Evolutionary conservation across 371 early-diverging fungal genomes (phyloP).

Genomic region (Mortierella sp.): DNA sequence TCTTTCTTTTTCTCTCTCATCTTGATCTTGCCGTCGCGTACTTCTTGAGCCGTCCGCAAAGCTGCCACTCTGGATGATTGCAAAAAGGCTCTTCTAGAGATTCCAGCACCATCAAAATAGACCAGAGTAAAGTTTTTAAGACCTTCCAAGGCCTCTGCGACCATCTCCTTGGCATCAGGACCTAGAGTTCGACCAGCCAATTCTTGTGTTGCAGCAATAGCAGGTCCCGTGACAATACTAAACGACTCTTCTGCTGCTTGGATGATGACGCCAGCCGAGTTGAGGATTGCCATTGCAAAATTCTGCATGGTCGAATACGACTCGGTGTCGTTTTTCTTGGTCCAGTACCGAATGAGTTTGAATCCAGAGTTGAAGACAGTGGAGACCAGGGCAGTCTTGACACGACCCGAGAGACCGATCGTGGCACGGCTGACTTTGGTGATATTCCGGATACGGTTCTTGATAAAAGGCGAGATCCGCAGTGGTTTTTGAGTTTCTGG

Average conservation of each 20-base stretch:
- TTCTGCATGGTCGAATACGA: slow-evolving; percentile 45
- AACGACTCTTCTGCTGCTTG: slow-evolving; percentile 43
- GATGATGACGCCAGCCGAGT: slow-evolving; percentile 46
- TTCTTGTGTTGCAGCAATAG: slow-evolving; percentile 36
- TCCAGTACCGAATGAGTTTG: slow-evolving; percentile 33
- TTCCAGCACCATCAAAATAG: slow-evolving; percentile 41
- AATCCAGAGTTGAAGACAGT: slow-evolving; percentile 29
- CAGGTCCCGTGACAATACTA: slow-evolving; percentile 33
- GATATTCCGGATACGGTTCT: slow-evolving; percentile 43
- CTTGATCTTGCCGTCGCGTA: slow-evolving; percentile 48
- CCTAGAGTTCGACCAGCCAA: slow-evolving; percentile 29
- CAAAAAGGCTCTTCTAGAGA: slow-evolving; percentile 45
- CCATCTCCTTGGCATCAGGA: slow-evolving; percentile 40
- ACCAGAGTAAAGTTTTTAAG: slow-evolving; percentile 42
- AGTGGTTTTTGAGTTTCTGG: slow-evolving; percentile 45
- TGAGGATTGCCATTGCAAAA: slow-evolving; percentile 42
- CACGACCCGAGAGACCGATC: slow-evolving; percentile 19
- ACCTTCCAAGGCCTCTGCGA: slow-evolving; percentile 38
- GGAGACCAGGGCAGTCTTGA: slow-evolving; percentile 28
- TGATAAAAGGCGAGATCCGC: slow-evolving; percentile 47
- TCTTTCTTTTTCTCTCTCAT: slow-evolving; percentile 35
- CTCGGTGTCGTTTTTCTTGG: slow-evolving; percentile 35
- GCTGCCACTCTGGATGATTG: slow-evolving; percentile 36
- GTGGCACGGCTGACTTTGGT: slow-evolving; percentile 30
- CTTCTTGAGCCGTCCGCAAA: slow-evolving; percentile 44